These are phyloP conservation scores for Aspergillus jensenii DNA, from an alignment of 2,329 filamentous ascomycete genomes.

Conservation along the genomic window DNA sequence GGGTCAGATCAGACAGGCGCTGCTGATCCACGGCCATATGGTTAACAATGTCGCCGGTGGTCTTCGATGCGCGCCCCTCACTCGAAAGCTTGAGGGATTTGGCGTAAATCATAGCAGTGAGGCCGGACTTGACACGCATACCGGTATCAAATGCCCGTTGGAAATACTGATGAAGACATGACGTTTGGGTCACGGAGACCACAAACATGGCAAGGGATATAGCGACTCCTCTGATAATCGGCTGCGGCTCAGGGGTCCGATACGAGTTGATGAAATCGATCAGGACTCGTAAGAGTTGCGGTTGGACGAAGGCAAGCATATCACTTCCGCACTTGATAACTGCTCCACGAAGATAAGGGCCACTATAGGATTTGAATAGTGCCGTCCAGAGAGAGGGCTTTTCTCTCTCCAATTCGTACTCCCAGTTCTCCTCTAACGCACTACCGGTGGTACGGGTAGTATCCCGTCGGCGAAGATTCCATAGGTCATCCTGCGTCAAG, in stretches of 20 bases:
- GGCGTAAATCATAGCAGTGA: constrained; percentile 87
- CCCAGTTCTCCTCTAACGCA: constrained; percentile 74
- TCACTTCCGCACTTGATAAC: constrained; percentile 91
- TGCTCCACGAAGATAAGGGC: constrained; percentile 76
- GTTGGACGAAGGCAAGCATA: constrained; percentile 80
- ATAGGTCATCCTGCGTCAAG: constrained; percentile 91
- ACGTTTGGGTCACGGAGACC: constrained; percentile 81
- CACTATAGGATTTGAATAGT: constrained; percentile 78
- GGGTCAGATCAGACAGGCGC: constrained; percentile 87
- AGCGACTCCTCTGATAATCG: constrained; percentile 77
- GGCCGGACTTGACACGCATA: constrained; percentile 90
- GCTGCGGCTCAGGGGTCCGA: constrained; percentile 62
- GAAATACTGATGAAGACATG: constrained; percentile 95
- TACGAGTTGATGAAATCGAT: constrained; percentile 86
- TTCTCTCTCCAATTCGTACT: constrained; percentile 68
- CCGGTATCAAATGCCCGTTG: constrained; percentile 91
- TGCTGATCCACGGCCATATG: constrained; percentile 99
- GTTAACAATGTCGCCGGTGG: constrained; percentile 97
- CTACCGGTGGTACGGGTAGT: constrained; percentile 72
- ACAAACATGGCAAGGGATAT: constrained; percentile 92
- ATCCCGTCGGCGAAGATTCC: constrained; percentile 81
- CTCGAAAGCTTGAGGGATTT: constrained; percentile 91
- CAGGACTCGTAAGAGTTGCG: constrained; percentile 80
- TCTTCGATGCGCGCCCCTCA: constrained; percentile 83
- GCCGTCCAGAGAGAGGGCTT: constrained; percentile 86